phyloP scores from a whole-genome alignment of 2,329 filamentous ascomycete genomes.

The Thelonectria olida region DNA sequence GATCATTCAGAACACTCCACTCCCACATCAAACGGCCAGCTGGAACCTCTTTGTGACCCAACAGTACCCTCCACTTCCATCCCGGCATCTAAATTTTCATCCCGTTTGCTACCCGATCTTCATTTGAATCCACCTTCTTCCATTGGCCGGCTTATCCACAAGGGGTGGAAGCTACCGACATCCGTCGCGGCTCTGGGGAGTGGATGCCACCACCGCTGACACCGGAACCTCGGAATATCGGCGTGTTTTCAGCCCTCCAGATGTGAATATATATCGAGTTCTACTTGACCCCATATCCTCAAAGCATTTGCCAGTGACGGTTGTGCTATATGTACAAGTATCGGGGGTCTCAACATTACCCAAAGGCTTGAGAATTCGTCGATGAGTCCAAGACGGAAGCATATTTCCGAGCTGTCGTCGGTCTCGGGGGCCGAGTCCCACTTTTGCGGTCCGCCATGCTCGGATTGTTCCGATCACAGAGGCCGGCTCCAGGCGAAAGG shows the following conservation, averaged over 20 bases:
- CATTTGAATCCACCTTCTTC: not conserved
- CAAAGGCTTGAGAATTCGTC: not conserved
- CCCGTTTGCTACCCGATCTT: not conserved
- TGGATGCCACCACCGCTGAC: slow-evolving; percentile 9
- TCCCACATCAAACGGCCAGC: no score
- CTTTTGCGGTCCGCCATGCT: slow-evolving; percentile 21
- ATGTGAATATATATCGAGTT: not conserved
- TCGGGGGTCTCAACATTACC: no score
- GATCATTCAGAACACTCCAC: no score
- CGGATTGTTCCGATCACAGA: slow-evolving; percentile 10
- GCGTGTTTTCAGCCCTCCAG: not conserved
- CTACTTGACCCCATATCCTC: no score
- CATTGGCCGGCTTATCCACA: slow-evolving; percentile 5
- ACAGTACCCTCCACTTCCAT: no score
- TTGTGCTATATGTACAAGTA: no score
- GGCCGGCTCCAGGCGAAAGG: not conserved
- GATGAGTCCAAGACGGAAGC: slow-evolving; percentile 21
- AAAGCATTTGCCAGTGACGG: no score
- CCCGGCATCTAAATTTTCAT: not conserved
- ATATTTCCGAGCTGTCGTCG: slow-evolving; percentile 26
- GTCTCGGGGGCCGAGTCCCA: slow-evolving; percentile 19
- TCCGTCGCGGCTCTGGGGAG: slow-evolving; percentile 8
- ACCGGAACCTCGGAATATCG: slow-evolving; percentile 17
- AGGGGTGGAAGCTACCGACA: slow-evolving; percentile 9
- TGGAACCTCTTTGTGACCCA: no score